A percentile compares a stretch with the other conserved stretches of the same genome.
Evolutionary conservation across 805 yeast genomes (phyloP).

Genomic region (Lipomyces kockii): DNA sequence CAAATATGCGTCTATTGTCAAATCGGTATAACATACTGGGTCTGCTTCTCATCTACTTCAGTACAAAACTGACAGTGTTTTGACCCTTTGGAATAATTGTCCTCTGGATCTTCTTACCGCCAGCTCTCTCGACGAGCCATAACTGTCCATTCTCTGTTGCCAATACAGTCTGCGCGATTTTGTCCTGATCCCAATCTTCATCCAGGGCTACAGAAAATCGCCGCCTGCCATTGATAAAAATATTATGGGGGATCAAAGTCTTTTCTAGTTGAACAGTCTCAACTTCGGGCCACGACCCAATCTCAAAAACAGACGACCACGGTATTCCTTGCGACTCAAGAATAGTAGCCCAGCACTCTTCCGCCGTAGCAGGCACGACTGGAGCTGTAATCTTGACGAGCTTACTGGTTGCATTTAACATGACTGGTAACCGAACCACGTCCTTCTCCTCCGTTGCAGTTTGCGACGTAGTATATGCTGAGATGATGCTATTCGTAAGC

Average conservation of each 20-base stretch:
- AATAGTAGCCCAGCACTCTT: conserved; percentile 74
- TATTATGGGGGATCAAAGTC: conserved; percentile 45
- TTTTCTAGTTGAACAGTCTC: conserved; percentile 39
- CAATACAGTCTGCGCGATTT: conserved; percentile 48
- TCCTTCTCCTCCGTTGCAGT: conserved; percentile 5
- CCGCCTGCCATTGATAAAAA: conserved; percentile 77
- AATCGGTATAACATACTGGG: background rate
- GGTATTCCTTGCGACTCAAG: conserved; percentile 34
- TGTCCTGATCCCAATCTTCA: conserved; percentile 41
- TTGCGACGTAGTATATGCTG: conserved; percentile 42
- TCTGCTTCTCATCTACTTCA: conserved; percentile 3
- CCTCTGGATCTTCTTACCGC: conserved; percentile 53
- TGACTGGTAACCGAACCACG: conserved; percentile 9
- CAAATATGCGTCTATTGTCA: background rate
- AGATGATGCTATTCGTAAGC: conserved; percentile 59
- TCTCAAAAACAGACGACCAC: conserved; percentile 58
- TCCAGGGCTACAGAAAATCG: conserved; percentile 48
- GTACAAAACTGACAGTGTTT: conserved; percentile 36
- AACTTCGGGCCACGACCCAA: conserved; percentile 65
- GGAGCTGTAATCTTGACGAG: conserved; percentile 73
- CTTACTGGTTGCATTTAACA: conserved; percentile 56
- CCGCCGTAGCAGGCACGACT: conserved; percentile 78
- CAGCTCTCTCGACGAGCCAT: conserved; percentile 45
- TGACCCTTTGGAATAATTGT: conserved; percentile 51
- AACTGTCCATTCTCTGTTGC: conserved; percentile 48